phyloP scores from a whole-genome alignment of 1,139 yeast genomes.

The Protomyces lactucae-debilis region DNA sequence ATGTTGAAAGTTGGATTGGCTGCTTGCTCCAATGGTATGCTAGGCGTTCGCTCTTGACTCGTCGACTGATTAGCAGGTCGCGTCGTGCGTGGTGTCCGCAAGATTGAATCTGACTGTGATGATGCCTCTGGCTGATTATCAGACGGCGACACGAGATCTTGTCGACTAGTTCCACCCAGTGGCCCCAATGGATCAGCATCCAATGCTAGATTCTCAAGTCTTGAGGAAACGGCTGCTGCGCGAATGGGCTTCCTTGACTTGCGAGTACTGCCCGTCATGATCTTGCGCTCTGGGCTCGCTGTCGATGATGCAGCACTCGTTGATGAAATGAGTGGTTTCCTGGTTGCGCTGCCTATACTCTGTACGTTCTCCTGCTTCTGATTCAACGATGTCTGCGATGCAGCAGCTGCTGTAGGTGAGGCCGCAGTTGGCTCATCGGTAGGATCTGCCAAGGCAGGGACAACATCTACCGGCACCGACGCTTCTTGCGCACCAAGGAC shows the following conservation, averaged over 20 bases:
- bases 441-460: background rate
- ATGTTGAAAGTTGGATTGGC: constrained; percentile 48
- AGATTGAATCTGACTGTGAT: background rate
- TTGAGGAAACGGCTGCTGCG: constrained; percentile 20
- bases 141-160: background rate
- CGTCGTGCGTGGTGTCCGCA: background rate
- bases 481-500: background rate
- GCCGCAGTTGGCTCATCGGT: background rate
- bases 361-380: background rate
- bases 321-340: background rate
- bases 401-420: background rate
- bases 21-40: constrained; percentile 31
- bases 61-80: background rate
- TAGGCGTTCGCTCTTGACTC: background rate
- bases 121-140: background rate
- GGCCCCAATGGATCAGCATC: constrained; percentile 23
- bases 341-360: background rate
- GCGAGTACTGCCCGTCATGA: background rate
- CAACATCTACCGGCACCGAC: background rate
- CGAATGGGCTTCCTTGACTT: constrained; percentile 15
- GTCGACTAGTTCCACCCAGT: background rate
- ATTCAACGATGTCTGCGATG: background rate
- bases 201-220: constrained; percentile 14
- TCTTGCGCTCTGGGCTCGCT: background rate
- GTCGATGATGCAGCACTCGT: background rate